A percentile compares a stretch with the other conserved stretches of the same genome.
These are phyloP conservation scores for Clathrus columnatus DNA, from an alignment of 768 basidiomycete species.

Conservation along the genomic window DNA sequence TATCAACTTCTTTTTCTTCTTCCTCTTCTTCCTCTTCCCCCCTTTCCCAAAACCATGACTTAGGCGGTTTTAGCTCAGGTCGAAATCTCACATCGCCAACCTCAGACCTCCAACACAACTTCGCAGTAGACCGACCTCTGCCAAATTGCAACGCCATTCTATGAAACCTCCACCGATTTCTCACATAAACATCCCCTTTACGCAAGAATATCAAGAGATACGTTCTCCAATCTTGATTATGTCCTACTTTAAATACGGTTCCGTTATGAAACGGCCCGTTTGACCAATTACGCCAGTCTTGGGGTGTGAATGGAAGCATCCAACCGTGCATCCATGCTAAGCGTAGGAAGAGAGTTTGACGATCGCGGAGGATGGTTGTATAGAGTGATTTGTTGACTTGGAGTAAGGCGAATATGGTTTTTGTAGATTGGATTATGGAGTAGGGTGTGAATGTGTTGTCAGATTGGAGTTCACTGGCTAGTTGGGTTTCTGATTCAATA, in stretches of 20 bases:
- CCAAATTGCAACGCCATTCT: conserved; percentile 15
- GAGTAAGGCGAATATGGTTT: conserved; percentile 11
- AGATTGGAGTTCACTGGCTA: not conserved
- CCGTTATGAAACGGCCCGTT: not conserved
- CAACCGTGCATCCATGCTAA: conserved; percentile 13
- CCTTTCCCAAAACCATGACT: not conserved
- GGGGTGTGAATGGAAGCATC: conserved; percentile 14
- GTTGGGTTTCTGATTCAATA: conserved; percentile 6
- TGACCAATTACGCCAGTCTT: conserved; percentile 10
- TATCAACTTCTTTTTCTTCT: no score
- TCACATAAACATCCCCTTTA: conserved; percentile 11
- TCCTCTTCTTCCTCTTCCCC: no score
- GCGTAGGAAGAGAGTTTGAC: conserved; percentile 12
- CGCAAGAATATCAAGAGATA: conserved; percentile 13
- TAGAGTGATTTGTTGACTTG: conserved; percentile 11
- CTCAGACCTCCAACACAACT: not conserved
- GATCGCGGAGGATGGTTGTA: conserved; percentile 5
- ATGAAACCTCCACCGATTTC: conserved; percentile 14
- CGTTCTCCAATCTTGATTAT: conserved; percentile 13
- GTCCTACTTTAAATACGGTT: conserved; percentile 2
- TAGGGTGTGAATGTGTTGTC: not conserved
- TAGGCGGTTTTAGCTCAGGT: not conserved
- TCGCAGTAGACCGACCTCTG: conserved; percentile 15
- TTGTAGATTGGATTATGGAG: conserved; percentile 10
- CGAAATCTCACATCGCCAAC: not conserved